Base-by-base conservation (phyloP, 805 yeast species). In the Yarrowia divulgata region DNA sequence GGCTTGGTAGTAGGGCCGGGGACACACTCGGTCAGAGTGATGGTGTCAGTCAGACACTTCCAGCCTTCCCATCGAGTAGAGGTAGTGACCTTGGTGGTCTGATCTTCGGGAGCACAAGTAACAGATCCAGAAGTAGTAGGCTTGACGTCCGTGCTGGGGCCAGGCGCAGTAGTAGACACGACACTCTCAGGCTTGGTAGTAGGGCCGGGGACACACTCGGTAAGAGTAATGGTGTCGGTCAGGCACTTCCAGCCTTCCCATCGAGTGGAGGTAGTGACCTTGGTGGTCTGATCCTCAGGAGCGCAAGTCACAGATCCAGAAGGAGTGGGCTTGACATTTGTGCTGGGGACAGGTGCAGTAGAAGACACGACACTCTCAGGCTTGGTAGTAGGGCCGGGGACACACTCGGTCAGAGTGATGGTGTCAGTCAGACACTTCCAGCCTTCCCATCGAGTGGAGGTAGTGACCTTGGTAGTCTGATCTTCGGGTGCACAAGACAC, bases 401-500 rank as follows among this genome's bases (percentile, higher is more conserved):
- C 19, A 35, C 43, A 50, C 23, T 50, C 23, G 5, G 39, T 50
- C 16, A 50, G 55, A 32, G 55, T 50, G 40, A 52, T 8, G 3
- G 58, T 52, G 10, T 52, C 58, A 5, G 58, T 52, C 14, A 50
- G 19, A 8, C 55, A 50, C 8, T 50, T 23, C 55, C 39, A 32
- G 7, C 55, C 55, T 8, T 50, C 4, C 23, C n/a, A 50, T 3
- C 55, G 39, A 16, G 57, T 50, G 5, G 57, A 50, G 18, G 57
- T 50, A 16, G 57, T 34, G 5, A 34, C 29, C 12, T n/a, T 50
- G 1, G 57, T 50, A 16, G 57, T 34, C 40, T 50, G 57, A 40
- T 50, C 19, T 42, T 50, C 57, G 12, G 57, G 57, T 34, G 57
- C 42, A 12, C 57, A 50, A 19, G 60, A 18, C 43, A 54, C 34